These are phyloP conservation scores for Phalaenopsis equestris DNA, from an alignment of 106 monocot species.

Conservation along the genomic window DNA sequence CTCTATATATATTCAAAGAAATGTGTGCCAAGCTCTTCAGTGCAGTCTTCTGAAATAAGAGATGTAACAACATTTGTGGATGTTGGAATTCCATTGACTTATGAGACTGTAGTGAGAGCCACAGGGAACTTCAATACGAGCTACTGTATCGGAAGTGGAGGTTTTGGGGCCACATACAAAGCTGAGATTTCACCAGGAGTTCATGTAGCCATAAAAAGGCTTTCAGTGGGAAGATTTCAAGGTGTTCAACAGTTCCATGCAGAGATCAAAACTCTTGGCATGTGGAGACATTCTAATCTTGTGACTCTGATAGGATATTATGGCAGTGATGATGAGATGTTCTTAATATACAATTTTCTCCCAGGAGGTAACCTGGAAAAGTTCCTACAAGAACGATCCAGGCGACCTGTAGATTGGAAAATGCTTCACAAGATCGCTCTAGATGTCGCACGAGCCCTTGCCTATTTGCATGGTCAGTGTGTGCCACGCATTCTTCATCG, in stretches of 20 bases:
- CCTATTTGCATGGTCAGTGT: conserved; percentile 54
- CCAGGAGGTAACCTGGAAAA: conserved; percentile 65
- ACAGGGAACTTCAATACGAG: conserved; percentile 69
- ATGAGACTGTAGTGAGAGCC: conserved; percentile 71
- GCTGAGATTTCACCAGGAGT: conserved; percentile 89
- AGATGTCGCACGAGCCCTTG: conserved; percentile 52
- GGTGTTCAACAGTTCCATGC: conserved; percentile 63
- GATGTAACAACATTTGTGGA: conserved; percentile 71
- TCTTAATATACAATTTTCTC: conserved; percentile 60
- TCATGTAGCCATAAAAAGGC: conserved; percentile 86
- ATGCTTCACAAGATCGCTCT: conserved; percentile 67
- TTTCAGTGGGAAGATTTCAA: conserved; percentile 61
- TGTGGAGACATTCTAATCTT: conserved; percentile 53
- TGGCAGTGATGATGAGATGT: conserved; percentile 65
- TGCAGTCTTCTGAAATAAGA: conserved; percentile 32
- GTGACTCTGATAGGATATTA: conserved; percentile 71
- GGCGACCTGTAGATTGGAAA: conserved; percentile 48
- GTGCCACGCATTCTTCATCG: conserved; percentile 57
- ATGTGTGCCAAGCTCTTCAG: conserved; percentile 41
- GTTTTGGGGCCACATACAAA: conserved; percentile 96
- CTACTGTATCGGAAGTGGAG: conserved; percentile 91
- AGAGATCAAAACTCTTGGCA: conserved; percentile 63
- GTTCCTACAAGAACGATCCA: conserved; percentile 57
- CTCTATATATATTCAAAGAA: conserved; percentile 72
- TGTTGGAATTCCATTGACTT: conserved; percentile 77